A percentile compares a stretch with the other conserved stretches of the same genome.
Conservation (phyloP, 164 flowering plant genomes). For the Umbellularia californica region DNA sequence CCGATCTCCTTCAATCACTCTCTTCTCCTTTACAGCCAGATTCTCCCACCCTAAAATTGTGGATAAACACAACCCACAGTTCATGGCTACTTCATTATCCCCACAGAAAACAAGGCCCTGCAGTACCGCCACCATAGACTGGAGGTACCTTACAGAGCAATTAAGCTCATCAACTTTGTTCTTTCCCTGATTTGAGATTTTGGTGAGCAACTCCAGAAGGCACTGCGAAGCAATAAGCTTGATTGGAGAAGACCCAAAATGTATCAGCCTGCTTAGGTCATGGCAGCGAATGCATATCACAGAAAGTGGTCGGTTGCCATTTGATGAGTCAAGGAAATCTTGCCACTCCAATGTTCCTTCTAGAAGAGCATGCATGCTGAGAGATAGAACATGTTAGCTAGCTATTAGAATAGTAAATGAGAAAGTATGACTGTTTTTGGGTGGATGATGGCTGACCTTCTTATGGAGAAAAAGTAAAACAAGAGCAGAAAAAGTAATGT, state of each 20-base stretch:
- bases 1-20: constrained; percentile 21
- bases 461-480: constrained; percentile 50
- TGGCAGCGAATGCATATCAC: constrained; percentile 49
- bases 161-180: constrained; percentile 24
- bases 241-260: constrained; percentile 71
- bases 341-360: constrained; percentile 55
- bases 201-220: constrained; percentile 53
- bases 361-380: constrained; percentile 49
- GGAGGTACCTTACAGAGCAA: constrained; percentile 39
- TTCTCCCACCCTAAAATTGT: constrained; percentile 58
- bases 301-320: constrained; percentile 21
- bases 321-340: constrained; percentile 33
- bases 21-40: constrained; percentile 21
- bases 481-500: constrained; percentile 46
- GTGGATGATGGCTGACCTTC: constrained; percentile 50
- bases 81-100: constrained; percentile 62
- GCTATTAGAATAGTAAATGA: constrained; percentile 1
- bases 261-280: constrained; percentile 69
- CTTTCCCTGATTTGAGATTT: constrained; percentile 42
- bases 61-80: constrained; percentile 64
- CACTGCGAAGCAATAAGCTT: constrained; percentile 77
- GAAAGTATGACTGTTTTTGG: background rate
- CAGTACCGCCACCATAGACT: constrained; percentile 53
- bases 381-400: constrained; percentile 24
- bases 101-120: constrained; percentile 59